Evolutionary conservation across 2,329 filamentous ascomycete genomes (phyloP), one percentile per base, ranked within the genome.

Genomic region (Ramichloridium luteum): DNA sequence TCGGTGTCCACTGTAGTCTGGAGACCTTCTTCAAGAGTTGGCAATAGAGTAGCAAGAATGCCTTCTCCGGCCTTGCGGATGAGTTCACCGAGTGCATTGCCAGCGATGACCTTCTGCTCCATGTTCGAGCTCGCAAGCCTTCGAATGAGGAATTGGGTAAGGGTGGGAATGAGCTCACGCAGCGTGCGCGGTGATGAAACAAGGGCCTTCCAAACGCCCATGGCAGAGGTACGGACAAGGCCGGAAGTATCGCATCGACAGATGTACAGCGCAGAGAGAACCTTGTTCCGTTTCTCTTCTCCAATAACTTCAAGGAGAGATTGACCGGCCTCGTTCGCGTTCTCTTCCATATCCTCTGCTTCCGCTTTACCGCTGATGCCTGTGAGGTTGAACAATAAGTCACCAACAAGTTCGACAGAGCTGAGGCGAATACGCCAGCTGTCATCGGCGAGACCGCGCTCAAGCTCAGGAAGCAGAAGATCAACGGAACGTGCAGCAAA

Each of bases 41-140:
- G 90, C 38, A 98, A 64, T 38, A 98, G 64, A 26, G 75, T 92
- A 14, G 85, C 74, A 41, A 98, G 67, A 35, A 98, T 86, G 34
- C 84, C 80, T 56, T 98, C 90, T 39, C 92, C 90, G 50, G 90
- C 88, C 60, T 93, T 94, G 50, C 90, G 79, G 51, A 98, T 96
- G 44, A 98, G 74, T 56, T 98, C 90, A 51, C 90, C 90, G 34
- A 98, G 70, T 29, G 90, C 85, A 56, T 96, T 96, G 56, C 88
- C 88, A 44, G 92, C 90, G 65, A 98, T 98, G 47, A 93, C 80
- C 65, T 94, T 96, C 59, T 98, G 90, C 57, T 98, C 90, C 78
- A 93, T 86, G 53, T 94, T 96, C 27, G 86, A 80, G 56, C 86
- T 96, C 40, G 85, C 90, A 46, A 98, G 72, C 29, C 90, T 81